Base-by-base conservation (phyloP, 2,329 filamentous ascomycete genomes). In the Myotisia sp. region DNA sequence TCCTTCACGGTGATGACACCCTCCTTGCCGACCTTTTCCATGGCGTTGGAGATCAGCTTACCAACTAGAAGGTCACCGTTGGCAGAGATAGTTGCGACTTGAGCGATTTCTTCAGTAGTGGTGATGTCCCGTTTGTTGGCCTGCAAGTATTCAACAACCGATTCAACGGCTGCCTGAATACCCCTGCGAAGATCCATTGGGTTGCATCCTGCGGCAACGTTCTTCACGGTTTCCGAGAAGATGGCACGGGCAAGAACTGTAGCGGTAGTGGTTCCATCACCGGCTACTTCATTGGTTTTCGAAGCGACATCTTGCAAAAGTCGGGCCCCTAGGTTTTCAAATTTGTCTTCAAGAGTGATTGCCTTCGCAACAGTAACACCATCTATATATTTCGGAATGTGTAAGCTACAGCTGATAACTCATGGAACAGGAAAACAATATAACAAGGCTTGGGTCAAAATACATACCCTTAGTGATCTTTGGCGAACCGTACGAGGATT, bases 1-100 rank as follows among this genome's bases (percentile, higher is more conserved):
- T 98, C 90, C 79, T 98, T 98, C 56, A 95, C 87, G 39, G 90
- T 98, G 62, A 98, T 98, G 55, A 98, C 90, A 71, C 90, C 90
- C 70, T 98, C 90, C 75, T 98, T 98, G 64, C 90, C 90, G 44
- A 98, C 90, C 74, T 92, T 93, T 74, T 98, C 90, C 90, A 98
- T 98, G 50, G 90, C 90, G 58, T 77, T 94, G 57, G 90, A 86
- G 60, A 98, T 90, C 57, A 98, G 75, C 65, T 84, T 78, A 52
- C 90, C 90, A 54, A 98, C 83, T 66, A 94, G 86, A 39, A 75
- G 76, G 58, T 98, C 90, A 49, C 90, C 90, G 65, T 98, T 98
- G 61, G 90, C 90, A 50, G 79, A 87, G 67, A 98, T 98, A 51
- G 90, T 95, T 46, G 90, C 90, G 42, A 98, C 90, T 69, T 98